A percentile compares a stretch with the other conserved stretches of the same genome.
phyloP scores from a whole-genome alignment of 2,329 filamentous ascomycete genomes.

The Fusarium brevicatenulatum region DNA sequence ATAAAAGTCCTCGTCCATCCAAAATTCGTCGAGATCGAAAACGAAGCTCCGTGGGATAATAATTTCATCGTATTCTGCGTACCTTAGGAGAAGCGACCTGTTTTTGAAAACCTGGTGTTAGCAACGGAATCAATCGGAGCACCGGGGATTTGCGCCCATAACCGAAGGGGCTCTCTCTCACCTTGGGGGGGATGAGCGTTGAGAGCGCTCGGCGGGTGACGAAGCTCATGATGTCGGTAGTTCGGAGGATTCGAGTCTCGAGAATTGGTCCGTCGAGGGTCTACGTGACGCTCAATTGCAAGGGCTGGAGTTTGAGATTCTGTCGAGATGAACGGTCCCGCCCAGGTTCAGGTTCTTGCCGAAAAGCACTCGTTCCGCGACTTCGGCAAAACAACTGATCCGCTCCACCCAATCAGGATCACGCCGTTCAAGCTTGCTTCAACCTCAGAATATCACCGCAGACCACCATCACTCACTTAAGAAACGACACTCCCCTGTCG shows the following conservation, averaged over 20 bases:
- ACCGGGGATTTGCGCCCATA: slow-evolving; percentile 39
- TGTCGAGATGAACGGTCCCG: slow-evolving; percentile 42
- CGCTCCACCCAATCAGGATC: slow-evolving; percentile 55
- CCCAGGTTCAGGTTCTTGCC: slow-evolving; percentile 46
- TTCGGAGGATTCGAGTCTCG: slow-evolving; percentile 39
- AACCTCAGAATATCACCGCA: slow-evolving; percentile 45
- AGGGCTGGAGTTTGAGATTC: slow-evolving; percentile 41
- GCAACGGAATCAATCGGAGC: slow-evolving; percentile 49
- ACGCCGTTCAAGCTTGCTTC: slow-evolving; percentile 43
- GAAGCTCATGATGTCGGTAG: slow-evolving; percentile 83
- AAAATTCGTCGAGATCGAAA: slow-evolving; percentile 25
- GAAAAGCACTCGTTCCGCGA: slow-evolving; percentile 60
- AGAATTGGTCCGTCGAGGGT: slow-evolving; percentile 46
- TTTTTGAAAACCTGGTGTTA: slow-evolving; percentile 48
- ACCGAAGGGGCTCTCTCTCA: slow-evolving; percentile 56
- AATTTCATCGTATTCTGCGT: slow-evolving; percentile 49
- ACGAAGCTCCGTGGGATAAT: slow-evolving; percentile 3
- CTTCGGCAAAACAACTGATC: slow-evolving; percentile 56
- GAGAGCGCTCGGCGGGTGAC: slow-evolving; percentile 91
- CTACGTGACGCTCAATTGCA: slow-evolving; percentile 50
- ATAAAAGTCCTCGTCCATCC: slow-evolving; percentile 21
- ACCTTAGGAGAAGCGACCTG: slow-evolving; percentile 87
- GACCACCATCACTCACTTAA: slow-evolving; percentile 41
- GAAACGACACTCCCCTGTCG: slow-evolving; percentile 25
- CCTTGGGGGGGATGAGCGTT: slow-evolving; percentile 99